Evolutionary conservation across 2,329 filamentous ascomycete genomes (phyloP), one percentile per base, ranked within the genome.

Genomic region (Venturia carpophila): DNA sequence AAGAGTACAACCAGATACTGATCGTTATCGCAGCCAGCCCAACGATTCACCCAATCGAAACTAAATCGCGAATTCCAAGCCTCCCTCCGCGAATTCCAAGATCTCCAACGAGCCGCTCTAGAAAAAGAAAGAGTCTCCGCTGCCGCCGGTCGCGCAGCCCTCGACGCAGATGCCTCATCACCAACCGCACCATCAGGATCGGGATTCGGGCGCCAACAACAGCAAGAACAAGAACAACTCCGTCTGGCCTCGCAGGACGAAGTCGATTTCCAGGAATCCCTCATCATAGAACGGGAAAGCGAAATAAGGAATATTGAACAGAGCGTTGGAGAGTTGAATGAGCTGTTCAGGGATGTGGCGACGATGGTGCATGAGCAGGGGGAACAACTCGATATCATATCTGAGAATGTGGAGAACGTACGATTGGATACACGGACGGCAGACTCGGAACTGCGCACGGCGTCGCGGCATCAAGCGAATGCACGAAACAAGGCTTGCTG

Each of bases 241-340:
- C 90, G 91, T 65, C 82, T 97, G 10, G 94, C 92, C 0, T 84
- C 91, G 37, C 94, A 99, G 75, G 88, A 91, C 70, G 95, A 99
- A 73, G 94, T 99, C 55, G 93, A 99, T 74, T 99, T 97, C 79
- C 94, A 99, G 74, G 94, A 99, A 70, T 87, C 89, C 19, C 81
- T 99, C 66, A 99, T 99, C 73, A 88, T 95, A 67, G 93, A 99
- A 81, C 92, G 95, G 64, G 94, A 99, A 76, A 87, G 91, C 66
- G 94, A 99, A 79, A 99, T 99, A 69, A 88, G 92, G 68, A 95
- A 96, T 74, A 99, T 99, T 71, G 94, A 97, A 79, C 92, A 97
- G 76, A 92, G 90, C 65, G 94, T 99, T 7, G 90, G 90, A 65
- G 94, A 99, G 72, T 80, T 99, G 68, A 99, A 99, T 72, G 94